A percentile compares a stretch with the other conserved stretches of the same genome.
phyloP scores from a whole-genome alignment of 768 basidiomycete species.

The Cubamyces sp. region DNA sequence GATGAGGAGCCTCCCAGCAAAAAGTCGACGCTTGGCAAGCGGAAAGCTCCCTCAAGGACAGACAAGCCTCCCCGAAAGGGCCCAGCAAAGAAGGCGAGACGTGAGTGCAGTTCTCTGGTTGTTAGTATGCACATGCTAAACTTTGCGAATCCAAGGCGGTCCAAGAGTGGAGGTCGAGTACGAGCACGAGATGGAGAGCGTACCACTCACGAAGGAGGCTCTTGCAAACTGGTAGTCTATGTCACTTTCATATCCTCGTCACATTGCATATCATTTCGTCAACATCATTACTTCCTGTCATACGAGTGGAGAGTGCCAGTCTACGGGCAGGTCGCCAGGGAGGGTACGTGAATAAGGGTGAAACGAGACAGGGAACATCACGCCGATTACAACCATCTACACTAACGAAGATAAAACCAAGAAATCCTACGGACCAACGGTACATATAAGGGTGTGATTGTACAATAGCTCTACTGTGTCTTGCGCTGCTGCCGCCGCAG shows the following conservation, averaged over 20 bases:
- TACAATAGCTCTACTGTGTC: constrained; percentile 23
- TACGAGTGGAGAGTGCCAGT: neutral
- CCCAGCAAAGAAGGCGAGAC: constrained; percentile 63
- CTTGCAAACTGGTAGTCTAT: constrained; percentile 32
- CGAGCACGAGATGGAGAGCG: constrained; percentile 84
- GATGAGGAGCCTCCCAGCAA: constrained; percentile 38
- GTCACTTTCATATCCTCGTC: neutral
- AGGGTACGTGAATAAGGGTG: neutral
- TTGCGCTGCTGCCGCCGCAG: constrained; percentile 39
- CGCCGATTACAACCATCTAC: neutral
- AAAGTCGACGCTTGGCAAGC: constrained; percentile 64
- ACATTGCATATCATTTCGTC: neutral
- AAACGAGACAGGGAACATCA: no score
- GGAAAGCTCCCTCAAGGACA: constrained; percentile 54
- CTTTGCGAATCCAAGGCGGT: constrained; percentile 49
- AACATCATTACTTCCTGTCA: constrained; percentile 5
- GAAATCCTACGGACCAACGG: constrained; percentile 1
- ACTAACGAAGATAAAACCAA: neutral
- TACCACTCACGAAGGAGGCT: constrained; percentile 36
- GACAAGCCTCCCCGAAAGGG: constrained; percentile 53
- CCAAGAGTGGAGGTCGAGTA: constrained; percentile 94
- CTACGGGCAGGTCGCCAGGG: neutral
- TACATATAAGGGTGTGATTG: neutral
- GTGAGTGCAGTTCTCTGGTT: constrained; percentile 41
- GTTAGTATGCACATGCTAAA: neutral